Conservation (phyloP, 2,329 filamentous ascomycete genomes). For the Aspergillus hortae region DNA sequence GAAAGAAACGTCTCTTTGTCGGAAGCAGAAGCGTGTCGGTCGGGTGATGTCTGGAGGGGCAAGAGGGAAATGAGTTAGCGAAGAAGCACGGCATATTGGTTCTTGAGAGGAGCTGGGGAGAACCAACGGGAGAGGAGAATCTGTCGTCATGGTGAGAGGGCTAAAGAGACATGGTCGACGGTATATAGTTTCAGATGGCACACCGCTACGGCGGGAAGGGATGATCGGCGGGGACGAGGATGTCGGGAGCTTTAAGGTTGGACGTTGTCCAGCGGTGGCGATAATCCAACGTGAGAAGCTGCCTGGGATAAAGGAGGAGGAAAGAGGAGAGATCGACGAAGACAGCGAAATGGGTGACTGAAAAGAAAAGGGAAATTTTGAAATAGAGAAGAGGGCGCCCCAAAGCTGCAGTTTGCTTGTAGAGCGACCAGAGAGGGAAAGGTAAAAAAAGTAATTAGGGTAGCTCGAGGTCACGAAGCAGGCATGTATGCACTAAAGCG, state of each 20-base stretch:
- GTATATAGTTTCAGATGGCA: constrained; percentile 6
- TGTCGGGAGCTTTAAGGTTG: constrained; percentile 1
- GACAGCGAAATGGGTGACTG: neutral
- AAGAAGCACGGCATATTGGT: constrained; percentile 7
- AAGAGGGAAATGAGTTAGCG: constrained; percentile 13
- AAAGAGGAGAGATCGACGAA: neutral
- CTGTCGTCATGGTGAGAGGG: constrained; percentile 39
- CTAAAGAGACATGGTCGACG: constrained; percentile 32
- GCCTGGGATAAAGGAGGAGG: constrained; percentile 1
- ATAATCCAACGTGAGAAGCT: neutral
- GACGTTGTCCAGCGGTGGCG: neutral
- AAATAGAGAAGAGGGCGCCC: neutral
- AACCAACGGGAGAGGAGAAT: constrained; percentile 37
- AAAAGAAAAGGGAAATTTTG: neutral
- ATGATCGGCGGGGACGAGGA: constrained; percentile 4
- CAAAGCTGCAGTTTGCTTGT: neutral
- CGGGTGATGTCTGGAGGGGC: constrained; percentile 54
- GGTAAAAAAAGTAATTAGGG: neutral
- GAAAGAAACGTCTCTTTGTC: constrained; percentile 63
- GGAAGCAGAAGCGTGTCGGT: constrained; percentile 63
- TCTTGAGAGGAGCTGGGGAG: constrained; percentile 6
- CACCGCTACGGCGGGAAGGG: constrained; percentile 11
- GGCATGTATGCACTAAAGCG: too few species aligned
- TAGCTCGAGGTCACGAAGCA: neutral
- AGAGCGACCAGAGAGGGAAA: neutral